Evolutionary conservation across 768 basidiomycete genomes (phyloP).

Genomic region (Hericium rajendrae): DNA sequence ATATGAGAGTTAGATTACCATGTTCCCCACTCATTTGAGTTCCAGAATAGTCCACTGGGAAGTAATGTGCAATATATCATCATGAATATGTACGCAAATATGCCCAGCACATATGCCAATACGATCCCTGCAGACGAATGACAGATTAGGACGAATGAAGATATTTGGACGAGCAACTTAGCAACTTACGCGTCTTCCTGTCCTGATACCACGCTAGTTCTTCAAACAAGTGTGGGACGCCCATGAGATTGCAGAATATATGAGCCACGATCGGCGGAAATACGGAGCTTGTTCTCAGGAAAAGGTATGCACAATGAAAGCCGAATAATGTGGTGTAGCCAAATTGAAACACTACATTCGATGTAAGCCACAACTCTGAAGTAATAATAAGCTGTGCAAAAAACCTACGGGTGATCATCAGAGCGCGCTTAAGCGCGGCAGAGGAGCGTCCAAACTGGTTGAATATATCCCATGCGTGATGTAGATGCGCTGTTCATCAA

Average conservation of each 20-base stretch:
- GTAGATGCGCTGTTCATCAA: constrained; percentile 61
- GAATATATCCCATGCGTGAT: constrained; percentile 87
- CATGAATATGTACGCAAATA: constrained; percentile 46
- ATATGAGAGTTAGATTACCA: not conserved
- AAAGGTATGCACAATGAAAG: constrained; percentile 76
- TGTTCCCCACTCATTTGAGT: not conserved
- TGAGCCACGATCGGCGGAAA: constrained; percentile 73
- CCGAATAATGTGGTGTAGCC: constrained; percentile 88
- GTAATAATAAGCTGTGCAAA: not conserved
- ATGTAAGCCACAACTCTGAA: not conserved
- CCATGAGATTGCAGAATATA: constrained; percentile 92
- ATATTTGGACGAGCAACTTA: not conserved
- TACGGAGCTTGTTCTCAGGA: constrained; percentile 78
- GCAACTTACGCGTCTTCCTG: constrained; percentile 38
- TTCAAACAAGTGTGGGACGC: constrained; percentile 57
- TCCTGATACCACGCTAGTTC: constrained; percentile 48
- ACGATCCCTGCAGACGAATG: constrained; percentile 36
- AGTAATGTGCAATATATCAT: constrained; percentile 42
- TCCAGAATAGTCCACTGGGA: constrained; percentile 35
- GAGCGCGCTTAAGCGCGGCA: constrained; percentile 55
- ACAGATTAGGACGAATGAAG: constrained; percentile 1
- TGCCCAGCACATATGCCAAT: constrained; percentile 46
- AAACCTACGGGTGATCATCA: constrained; percentile 42
- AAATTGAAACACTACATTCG: constrained; percentile 67
- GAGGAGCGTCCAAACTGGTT: constrained; percentile 60